Evolutionary conservation across 2,329 filamentous ascomycete genomes (phyloP).

Genomic region (Periconia sp.): DNA sequence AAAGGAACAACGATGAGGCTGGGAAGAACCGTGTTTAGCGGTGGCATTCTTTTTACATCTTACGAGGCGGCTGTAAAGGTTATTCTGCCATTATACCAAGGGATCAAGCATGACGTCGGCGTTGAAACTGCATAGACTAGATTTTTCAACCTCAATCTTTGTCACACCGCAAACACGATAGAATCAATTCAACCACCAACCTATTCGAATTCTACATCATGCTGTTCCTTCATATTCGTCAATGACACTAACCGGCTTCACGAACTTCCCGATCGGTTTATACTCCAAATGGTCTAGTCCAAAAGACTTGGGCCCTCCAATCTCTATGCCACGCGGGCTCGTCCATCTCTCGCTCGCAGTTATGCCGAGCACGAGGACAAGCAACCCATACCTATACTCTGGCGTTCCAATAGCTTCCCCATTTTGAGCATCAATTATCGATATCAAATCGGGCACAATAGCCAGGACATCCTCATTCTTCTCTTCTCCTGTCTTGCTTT

Average conservation of each 20-base stretch:
- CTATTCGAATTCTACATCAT: too few relatives aligned
- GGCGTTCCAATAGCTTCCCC: slow-evolving; percentile 60
- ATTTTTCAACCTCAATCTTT: slow-evolving; percentile 2
- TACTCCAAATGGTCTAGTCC: slow-evolving; percentile 58
- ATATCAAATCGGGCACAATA: slow-evolving; percentile 58
- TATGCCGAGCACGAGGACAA: slow-evolving; percentile 61
- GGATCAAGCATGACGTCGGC: slow-evolving; percentile 19
- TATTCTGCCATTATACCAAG: slow-evolving; percentile 49
- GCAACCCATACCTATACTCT: slow-evolving; percentile 61
- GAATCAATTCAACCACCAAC: too few relatives aligned
- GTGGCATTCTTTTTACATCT: slow-evolving; percentile 70
- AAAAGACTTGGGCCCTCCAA: slow-evolving; percentile 59
- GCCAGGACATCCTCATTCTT: slow-evolving; percentile 51
- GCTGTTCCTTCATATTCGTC: slow-evolving; percentile 50
- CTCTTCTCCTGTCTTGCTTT: slow-evolving; percentile 35
- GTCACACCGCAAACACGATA: not conserved
- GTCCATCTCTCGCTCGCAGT: slow-evolving; percentile 63
- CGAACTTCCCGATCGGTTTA: slow-evolving; percentile 58
- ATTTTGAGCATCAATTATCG: slow-evolving; percentile 56
- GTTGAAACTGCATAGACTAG: slow-evolving; percentile 25
- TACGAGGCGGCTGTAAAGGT: slow-evolving; percentile 64
- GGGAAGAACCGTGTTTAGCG: slow-evolving; percentile 67
- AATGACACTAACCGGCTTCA: slow-evolving; percentile 61
- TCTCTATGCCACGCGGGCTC: slow-evolving; percentile 55
- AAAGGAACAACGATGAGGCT: slow-evolving; percentile 72